These are phyloP conservation scores for Cyberlindnera euphorbiae DNA, from an alignment of 805 yeast species.

Conservation along the genomic window DNA sequence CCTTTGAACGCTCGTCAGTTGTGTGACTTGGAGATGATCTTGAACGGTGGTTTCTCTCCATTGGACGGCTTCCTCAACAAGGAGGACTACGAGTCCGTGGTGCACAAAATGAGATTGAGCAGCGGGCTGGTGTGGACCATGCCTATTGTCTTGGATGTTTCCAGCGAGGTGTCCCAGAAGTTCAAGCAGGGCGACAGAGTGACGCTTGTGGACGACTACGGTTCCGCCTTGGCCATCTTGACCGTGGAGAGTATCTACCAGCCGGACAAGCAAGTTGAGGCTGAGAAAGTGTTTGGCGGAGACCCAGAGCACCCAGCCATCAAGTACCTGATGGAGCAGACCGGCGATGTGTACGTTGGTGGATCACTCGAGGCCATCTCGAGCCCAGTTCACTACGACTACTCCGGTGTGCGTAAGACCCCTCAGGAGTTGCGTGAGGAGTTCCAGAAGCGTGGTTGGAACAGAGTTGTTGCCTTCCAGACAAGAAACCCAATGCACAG, in stretches of 20 bases:
- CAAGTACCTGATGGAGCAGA: conserved; percentile 61
- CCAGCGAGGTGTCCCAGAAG: conserved; percentile 38
- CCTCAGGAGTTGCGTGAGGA: conserved; percentile 88
- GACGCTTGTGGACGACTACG: conserved; percentile 77
- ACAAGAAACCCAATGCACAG: conserved; percentile 99
- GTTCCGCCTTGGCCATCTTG: conserved; percentile 71
- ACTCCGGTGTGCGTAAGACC: conserved; percentile 79
- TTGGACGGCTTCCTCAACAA: conserved; percentile 59
- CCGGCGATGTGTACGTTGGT: conserved; percentile 84
- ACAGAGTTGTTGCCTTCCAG: conserved; percentile 91
- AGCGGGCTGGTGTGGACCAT: conserved; percentile 85
- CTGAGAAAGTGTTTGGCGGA: conserved; percentile 85
- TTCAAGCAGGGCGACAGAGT: conserved; percentile 56
- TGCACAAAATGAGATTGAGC: conserved; percentile 61
- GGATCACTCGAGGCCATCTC: conserved; percentile 81
- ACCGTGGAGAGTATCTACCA: conserved; percentile 73
- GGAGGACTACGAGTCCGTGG: conserved; percentile 62
- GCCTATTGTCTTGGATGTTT: conserved; percentile 85
- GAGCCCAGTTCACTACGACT: conserved; percentile 86
- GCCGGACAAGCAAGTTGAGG: conserved; percentile 79
- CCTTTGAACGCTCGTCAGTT: conserved; percentile 79
- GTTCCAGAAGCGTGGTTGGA: conserved; percentile 79
- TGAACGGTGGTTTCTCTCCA: conserved; percentile 94
- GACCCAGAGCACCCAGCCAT: conserved; percentile 97
- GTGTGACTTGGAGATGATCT: conserved; percentile 87